Evolutionary conservation across 2,329 filamentous ascomycete species (phyloP), one percentile per base, ranked within the genome.

Genomic region (Coleophoma cylindrospora): DNA sequence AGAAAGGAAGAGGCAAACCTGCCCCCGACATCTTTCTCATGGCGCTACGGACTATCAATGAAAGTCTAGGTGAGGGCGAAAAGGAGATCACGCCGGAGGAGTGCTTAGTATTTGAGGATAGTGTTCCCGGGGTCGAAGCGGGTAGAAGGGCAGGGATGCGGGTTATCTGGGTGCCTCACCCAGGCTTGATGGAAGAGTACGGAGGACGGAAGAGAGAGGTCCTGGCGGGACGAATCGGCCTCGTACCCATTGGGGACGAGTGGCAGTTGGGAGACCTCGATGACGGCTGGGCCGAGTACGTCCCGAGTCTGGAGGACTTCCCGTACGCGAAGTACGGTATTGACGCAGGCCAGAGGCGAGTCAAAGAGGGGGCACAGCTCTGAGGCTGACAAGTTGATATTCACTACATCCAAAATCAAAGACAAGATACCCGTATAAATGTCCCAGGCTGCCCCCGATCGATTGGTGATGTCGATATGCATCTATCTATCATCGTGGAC

Each of bases 91-190:
- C 66, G 48, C 90, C 91, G 0, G 87, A 88, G 58, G 92, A 97
- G 69, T 97, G 94, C 65, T 75, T 99, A 14, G 94, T 97, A 0
- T 97, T 99, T 62, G 94, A 99, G 70, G 94, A 99, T 68, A 89
- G 86, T 41, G 91, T 97, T 1, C 89, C 91, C 0, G 94, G 94
- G 4, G 90, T 96, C 2, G 94, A 99, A 71, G 83, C 90, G 2
- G 94, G 91, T 4, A 76, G 94, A 48, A 81, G 94, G 57, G 94
- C 94, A 0, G 92, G 92, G 0, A 97, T 97, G 92, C 83, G 92
- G 57, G 91, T 95, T 13, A 76, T 96, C 1, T 99, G 94, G 94
- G 86, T 83, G 59, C 94, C 94, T 19, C 91, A 97, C 69, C 81
- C 83, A 1, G 88, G 82, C 63, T 72, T 99, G 47, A 76, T 87